phyloP scores from a whole-genome alignment of 306 rosid genomes.

The Quercus wislizeni region DNA sequence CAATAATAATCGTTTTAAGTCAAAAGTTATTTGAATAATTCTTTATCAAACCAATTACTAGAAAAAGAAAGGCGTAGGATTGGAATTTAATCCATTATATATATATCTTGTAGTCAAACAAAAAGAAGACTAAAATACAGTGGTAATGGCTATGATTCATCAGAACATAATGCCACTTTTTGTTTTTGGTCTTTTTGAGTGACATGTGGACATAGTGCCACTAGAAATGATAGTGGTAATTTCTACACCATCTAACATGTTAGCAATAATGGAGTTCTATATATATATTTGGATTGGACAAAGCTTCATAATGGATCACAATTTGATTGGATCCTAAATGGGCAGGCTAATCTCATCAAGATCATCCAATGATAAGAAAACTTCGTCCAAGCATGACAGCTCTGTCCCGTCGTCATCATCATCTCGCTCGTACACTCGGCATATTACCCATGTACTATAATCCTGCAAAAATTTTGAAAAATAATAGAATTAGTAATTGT shows the following conservation, averaged over 20 bases:
- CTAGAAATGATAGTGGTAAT: not conserved
- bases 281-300: slow-evolving; percentile 39
- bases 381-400: slow-evolving; percentile 95
- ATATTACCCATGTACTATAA: slow-evolving; percentile 59
- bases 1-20: too few relatives aligned
- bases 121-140: not conserved
- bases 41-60: too few relatives aligned
- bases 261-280: not conserved
- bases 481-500: not conserved
- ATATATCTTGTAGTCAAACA: not conserved
- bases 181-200: not conserved
- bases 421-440: slow-evolving; percentile 64
- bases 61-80: too few relatives aligned
- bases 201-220: not conserved
- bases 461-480: slow-evolving; percentile 38
- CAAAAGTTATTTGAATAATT: too few relatives aligned
- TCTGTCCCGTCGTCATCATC: slow-evolving; percentile 61
- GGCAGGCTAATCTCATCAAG: slow-evolving; percentile 94
- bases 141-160: not conserved
- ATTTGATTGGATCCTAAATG: slow-evolving; percentile 28
- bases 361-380: slow-evolving; percentile 90
- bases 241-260: not conserved
- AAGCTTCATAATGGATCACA: slow-evolving; percentile 20
- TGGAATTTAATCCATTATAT: too few relatives aligned
- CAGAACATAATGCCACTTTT: not conserved